These are phyloP conservation scores for Boletus subparvulus DNA, from an alignment of 768 basidiomycete species.

Conservation along the genomic window DNA sequence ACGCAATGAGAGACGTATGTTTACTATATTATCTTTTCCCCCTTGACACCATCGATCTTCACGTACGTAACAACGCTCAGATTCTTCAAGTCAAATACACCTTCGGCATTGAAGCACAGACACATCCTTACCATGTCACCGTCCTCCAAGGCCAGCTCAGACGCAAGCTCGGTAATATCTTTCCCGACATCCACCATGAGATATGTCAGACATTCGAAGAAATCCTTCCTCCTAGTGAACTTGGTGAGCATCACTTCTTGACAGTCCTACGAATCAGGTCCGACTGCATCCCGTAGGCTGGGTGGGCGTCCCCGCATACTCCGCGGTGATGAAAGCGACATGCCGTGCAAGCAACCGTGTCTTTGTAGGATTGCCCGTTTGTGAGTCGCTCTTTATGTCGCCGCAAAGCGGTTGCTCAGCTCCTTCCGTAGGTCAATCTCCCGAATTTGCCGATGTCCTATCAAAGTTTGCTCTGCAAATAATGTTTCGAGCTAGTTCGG, in stretches of 20 bases:
- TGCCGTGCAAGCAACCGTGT: slow-evolving; percentile 42
- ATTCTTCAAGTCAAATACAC: slow-evolving; percentile 40
- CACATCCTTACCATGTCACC: slow-evolving; percentile 37
- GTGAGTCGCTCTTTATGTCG: slow-evolving; percentile 25
- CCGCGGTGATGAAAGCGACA: slow-evolving; percentile 32
- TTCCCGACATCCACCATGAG: slow-evolving; percentile 36
- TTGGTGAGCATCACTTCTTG: slow-evolving; percentile 16
- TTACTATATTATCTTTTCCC: not conserved
- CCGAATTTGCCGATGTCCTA: slow-evolving; percentile 36
- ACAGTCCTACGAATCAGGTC: slow-evolving; percentile 10
- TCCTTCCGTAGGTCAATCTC: slow-evolving; percentile 33
- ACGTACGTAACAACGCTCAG: slow-evolving; percentile 25
- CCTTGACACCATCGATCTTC: slow-evolving; percentile 5
- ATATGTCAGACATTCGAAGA: slow-evolving; percentile 33
- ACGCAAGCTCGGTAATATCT: slow-evolving; percentile 33
- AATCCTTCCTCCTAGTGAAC: slow-evolving; percentile 21
- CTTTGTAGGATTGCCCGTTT: slow-evolving; percentile 40
- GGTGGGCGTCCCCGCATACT: slow-evolving; percentile 27
- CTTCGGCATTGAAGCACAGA: slow-evolving; percentile 34
- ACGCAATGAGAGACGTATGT: slow-evolving; percentile 41
- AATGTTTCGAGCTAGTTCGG: slow-evolving; percentile 30
- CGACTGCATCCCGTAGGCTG: slow-evolving; percentile 26
- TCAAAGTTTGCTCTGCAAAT: slow-evolving; percentile 37
- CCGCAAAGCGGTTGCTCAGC: slow-evolving; percentile 6
- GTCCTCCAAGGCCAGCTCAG: slow-evolving; percentile 34